Evolutionary conservation across 768 basidiomycete genomes (phyloP), one percentile per base, ranked within the genome.

Genomic region (Tylopilus felleus): DNA sequence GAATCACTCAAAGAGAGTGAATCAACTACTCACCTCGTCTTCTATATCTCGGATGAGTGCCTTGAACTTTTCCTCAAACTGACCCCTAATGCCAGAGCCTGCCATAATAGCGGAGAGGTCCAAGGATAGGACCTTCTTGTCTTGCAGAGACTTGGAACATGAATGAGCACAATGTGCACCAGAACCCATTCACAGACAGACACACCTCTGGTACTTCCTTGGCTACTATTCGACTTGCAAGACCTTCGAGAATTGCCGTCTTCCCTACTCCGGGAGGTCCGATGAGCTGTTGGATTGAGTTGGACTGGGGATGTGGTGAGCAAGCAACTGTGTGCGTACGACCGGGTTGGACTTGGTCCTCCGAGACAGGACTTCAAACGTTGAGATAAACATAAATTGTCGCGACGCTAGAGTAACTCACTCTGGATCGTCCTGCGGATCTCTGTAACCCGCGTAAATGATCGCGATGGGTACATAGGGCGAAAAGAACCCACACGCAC

Each of bases 31-130:
- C 49, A 79, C 84, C 75, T 92, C 88, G 13, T 85, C 89, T 66
- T 94, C 92, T 53, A 97, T 95, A 64, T 97, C 93, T 25, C 81
- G 81, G n/a, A 96, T 74, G 2, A 97, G 75, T 0, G 84, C 87
- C 68, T 95, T 94, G 79, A 95, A 94, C 61, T 93, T 93, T 68
- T 92, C 91, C 61, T 97, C 93, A 49, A 95, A 95, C 60, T 93
- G 90, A 2, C 93, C 93, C 39, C 93, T 84, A 49, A 96, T 88
- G 0, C 93, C 92, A 1, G 93, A 91, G 1, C 93, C 93, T 8
- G 91, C 93, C 73, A 95, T 80, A 22, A 96, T 82, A 1, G 85
- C 82, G 0, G 91, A 79, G 3, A 96, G 77, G 67, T 95, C 93
- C 50, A 96, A 80, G 0, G 93, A 84, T 0, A 96, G 79, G 0